Base-by-base conservation (phyloP, 495 filamentous ascomycete species). In the Trichoderma erinaceum region DNA sequence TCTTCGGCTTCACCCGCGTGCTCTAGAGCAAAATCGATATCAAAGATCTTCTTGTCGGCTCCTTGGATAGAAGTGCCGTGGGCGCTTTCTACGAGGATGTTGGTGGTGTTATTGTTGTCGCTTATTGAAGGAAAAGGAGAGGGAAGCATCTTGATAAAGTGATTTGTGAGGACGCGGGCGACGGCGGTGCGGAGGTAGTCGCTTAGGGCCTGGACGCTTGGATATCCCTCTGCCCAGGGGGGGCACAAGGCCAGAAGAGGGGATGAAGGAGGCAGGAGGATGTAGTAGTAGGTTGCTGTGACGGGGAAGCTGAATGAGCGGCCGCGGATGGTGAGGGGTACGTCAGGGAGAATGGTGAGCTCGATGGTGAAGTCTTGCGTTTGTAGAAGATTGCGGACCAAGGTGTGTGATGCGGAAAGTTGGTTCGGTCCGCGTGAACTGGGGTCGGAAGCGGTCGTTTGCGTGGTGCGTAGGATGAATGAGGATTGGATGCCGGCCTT, bases 341-440 rank as follows among this genome's bases (percentile, higher is more conserved):
- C 70, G 2, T 74, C 71, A 0, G 78, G 75, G 4, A 79, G 79
- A 66, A 83, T 75, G n/a, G 69, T 73, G 4, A 83, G 66, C 61
- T 78, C 78, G 66, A 78, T 80, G 12, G 77, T 72, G 23, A 74
- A 74, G 0, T 68, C 63, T 0, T 73, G 66, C 6, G 75, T 73
- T n/a, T 65, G 67, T 35, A 77, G 65, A 3, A 77, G 69, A 56
- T 35, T 56, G 21, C 13, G 38, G 21, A 68, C 68, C 52, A 77
- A 68, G 18, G 72, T 52, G 16, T 71, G 69, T 0, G 75, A 65
- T 18, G 71, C 68, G 0, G 66, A 48, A 1, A 50, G 41, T 61
- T 50, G 67, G 44, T 71, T 64, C 4, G 41, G 56, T 4, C 46
- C 48, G 38, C 48, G n/a, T 1, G 35, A 10, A 5, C 4, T 23